Base-by-base conservation (phyloP, 371 early-diverging fungal genomes). In the Lichtheimia hyalospora region DNA sequence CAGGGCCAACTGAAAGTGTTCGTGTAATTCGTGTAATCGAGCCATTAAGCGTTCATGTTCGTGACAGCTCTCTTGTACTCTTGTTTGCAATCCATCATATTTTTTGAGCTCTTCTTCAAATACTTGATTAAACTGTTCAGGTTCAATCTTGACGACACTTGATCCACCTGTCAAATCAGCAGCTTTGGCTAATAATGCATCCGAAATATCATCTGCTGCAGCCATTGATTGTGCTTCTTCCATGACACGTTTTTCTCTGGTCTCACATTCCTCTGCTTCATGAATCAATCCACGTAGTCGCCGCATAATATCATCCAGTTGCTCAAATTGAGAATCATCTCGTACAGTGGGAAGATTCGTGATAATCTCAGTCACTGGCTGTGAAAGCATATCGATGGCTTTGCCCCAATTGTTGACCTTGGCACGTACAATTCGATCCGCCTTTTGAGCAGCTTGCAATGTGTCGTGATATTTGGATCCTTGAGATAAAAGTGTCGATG, bases 141-240 rank as follows among this genome's bases (percentile, higher is more conserved):
- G 80, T 55, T 90, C 91, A 44, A 90, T 74, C 66, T 89, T 87
- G 27, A 87, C 74, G 0, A 82, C 80, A 0, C 86, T 84, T 3
- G 86, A 83, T 3, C 77, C 73, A 4, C 74, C 71, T 12, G 79
- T 77, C n/a, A 83, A 56, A 58, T 74, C 72, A 13, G 73, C 62
- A 2, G 78, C 74, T 51, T 74, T 71, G 14, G 52, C 60, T 2
- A 79, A 63, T 3, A 83, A 50, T 6, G 66, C 61, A n/a, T 61
- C 63, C 20, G 64, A 77, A 57, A 94, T 89, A 58, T 94, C 93
- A 64, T 94, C 94, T 39, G 78, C 74, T 16, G 76, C 74, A 0
- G 88, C 76, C 20, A 83, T 53, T 23, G 74, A 60, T 56, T 81
- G 81, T 8, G 87, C 71, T 59, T 88, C 83, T 25, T 84, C 82